Evolutionary conservation across 2,329 filamentous ascomycete genomes (phyloP).

Genomic region (Cladosporium sp.): DNA sequence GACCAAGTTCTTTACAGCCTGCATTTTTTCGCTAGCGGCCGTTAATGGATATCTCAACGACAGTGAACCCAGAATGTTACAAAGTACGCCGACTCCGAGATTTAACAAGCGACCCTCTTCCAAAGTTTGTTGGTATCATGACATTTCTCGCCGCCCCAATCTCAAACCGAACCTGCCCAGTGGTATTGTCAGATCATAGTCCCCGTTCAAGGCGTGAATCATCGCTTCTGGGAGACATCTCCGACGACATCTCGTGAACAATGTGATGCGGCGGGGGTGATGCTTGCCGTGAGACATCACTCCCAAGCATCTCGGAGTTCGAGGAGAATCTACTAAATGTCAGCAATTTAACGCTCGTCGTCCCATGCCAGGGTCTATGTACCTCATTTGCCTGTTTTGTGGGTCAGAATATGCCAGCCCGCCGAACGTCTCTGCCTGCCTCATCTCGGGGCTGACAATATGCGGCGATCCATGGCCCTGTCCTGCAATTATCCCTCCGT

Average conservation of each 20-base stretch:
- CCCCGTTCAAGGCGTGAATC: too few species aligned
- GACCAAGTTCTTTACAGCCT: too few species aligned
- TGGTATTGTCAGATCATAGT: too few species aligned
- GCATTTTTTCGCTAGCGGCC: too few species aligned
- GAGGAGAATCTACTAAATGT: background rate
- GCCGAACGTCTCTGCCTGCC: slow-evolving; percentile 1
- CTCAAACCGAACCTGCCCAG: too few species aligned
- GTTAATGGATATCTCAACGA: too few species aligned
- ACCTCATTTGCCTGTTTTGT: slow-evolving; percentile 6
- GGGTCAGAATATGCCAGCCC: slow-evolving; percentile 3
- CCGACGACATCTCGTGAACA: slow-evolving; percentile 6
- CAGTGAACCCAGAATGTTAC: too few species aligned
- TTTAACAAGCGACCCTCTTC: too few species aligned
- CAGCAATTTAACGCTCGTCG: background rate
- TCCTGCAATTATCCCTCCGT: background rate
- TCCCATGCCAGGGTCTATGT: too few species aligned
- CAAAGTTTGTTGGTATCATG: too few species aligned
- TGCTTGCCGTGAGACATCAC: slow-evolving; percentile 3
- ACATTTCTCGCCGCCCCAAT: too few species aligned
- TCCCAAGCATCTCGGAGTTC: background rate
- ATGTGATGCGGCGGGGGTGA: background rate
- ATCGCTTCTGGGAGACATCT: background rate
- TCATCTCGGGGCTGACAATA: slow-evolving; percentile 3
- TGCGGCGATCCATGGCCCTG: background rate
- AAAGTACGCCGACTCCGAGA: too few species aligned